These are phyloP conservation scores for Ilyonectria mors-panacis DNA, from an alignment of 2,329 filamentous ascomycete species.

Conservation along the genomic window DNA sequence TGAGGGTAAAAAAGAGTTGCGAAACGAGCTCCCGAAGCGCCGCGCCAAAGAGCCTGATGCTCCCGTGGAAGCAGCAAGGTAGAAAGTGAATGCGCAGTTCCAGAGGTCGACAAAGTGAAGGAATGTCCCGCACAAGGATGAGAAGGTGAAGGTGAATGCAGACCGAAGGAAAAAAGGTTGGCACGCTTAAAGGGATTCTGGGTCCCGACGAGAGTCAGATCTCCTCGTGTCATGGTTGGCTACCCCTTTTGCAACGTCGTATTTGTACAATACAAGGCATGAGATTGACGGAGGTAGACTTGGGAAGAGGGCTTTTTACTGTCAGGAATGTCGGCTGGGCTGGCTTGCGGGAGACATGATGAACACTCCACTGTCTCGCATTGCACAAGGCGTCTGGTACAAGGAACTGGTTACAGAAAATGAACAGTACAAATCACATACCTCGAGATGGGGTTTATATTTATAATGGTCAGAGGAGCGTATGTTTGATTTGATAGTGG, in stretches of 20 bases:
- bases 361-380: slow-evolving; percentile 19
- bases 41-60: slow-evolving; percentile 26
- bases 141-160: not conserved
- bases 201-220: not conserved
- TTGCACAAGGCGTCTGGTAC: slow-evolving; percentile 44
- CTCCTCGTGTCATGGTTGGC: not conserved
- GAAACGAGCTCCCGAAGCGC: slow-evolving; percentile 13
- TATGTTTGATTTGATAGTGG: not conserved
- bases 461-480: not conserved
- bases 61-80: slow-evolving; percentile 22
- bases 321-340: slow-evolving; percentile 15
- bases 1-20: slow-evolving; percentile 5
- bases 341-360: slow-evolving; percentile 20
- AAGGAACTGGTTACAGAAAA: slow-evolving; percentile 32
- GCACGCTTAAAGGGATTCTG: slow-evolving; percentile 32
- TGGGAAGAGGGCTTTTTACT: not conserved
- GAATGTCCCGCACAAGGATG: slow-evolving; percentile 25
- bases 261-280: slow-evolving; percentile 42
- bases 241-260: slow-evolving; percentile 20
- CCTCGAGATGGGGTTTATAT: not conserved
- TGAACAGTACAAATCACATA: slow-evolving; percentile 2
- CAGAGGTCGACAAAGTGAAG: slow-evolving; percentile 16
- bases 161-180: slow-evolving; percentile 27
- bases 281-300: slow-evolving; percentile 17
- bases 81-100: slow-evolving; percentile 6